Evolutionary conservation across 139 green algal genomes (phyloP), one percentile per base, ranked within the genome.

Genomic region (Picochlorum sp.): DNA sequence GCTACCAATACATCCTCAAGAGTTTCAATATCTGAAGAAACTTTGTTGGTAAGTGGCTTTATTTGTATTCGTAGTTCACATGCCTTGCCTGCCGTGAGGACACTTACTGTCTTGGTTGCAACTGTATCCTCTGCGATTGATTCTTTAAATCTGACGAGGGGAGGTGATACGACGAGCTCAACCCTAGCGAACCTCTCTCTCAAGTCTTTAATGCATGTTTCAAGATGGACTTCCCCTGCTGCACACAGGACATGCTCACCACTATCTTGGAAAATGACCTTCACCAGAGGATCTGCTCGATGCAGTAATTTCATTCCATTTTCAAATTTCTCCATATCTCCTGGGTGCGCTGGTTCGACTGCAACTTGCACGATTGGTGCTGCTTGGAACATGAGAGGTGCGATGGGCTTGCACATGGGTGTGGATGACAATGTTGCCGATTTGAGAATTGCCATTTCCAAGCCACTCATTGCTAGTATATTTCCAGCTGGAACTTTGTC

Each of bases 171-270:
- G 37, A 84, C 63, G 24, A 98, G 68, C 68, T 95, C 68, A 2
- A 95, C 70, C 6, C 77, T 60, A 1, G 93, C 93, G 77, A 98
- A 99, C 9, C 90, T 68, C 72, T 96, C 88, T 68, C 66, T 64
- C 52, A 99, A 76, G 74, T 99, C 93, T 69, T 95, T 92, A 50
- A 99, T 71, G 65, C 88, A 94, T 5, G 87, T 95, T 80, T 96
- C 88, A 60, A 99, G 71, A 79, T 99, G 94, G 58, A 98, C 92
- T 75, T 99, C 94, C 1, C 94, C 94, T 61, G 90, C 45, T 54
- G 49, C 24, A 24, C 80, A 85, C 26, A 98, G 56, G 60, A 98
- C 83, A 63, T 92, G 82, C 78, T 97, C 90, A 2, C 90, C 90
- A 20, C 61, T 90, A 45, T 88, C 79, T 45, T 69, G 69, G 45